These are phyloP conservation scores for Aspergillus pseudonomiae DNA, from an alignment of 2,329 filamentous ascomycete genomes.

Conservation along the genomic window DNA sequence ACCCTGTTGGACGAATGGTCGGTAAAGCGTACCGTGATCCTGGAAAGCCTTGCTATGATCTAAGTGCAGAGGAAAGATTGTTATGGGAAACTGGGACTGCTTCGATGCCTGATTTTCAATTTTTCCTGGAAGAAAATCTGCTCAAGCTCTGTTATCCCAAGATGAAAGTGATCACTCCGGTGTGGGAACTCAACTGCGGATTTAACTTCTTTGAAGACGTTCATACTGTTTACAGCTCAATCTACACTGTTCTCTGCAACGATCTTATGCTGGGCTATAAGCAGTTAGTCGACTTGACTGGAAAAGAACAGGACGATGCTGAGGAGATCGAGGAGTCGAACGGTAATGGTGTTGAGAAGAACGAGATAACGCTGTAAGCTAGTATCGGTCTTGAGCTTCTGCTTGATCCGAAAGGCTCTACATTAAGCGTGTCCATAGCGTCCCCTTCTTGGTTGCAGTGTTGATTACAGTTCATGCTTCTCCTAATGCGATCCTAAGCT, in stretches of 20 bases:
- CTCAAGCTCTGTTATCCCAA: conserved; percentile 64
- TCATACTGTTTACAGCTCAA: conserved; percentile 59
- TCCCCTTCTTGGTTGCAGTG: background rate
- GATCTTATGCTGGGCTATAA: conserved; percentile 70
- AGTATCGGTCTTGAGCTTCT: background rate
- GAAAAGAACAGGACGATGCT: conserved; percentile 12
- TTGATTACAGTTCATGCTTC: background rate
- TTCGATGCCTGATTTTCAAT: conserved; percentile 47
- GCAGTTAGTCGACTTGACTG: conserved; percentile 47
- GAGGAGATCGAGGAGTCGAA: conserved; percentile 14
- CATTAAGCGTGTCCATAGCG: background rate
- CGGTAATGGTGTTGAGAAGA: conserved; percentile 7
- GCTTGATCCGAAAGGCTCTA: background rate
- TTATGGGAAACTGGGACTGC: conserved; percentile 25
- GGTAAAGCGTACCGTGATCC: conserved; percentile 56
- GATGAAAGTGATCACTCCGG: conserved; percentile 61
- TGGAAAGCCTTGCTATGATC: conserved; percentile 40
- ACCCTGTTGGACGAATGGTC: conserved; percentile 56
- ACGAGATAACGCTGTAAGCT: background rate
- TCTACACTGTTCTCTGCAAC: conserved; percentile 68
- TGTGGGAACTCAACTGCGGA: conserved; percentile 63
- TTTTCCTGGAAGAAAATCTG: conserved; percentile 69
- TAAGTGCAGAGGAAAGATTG: conserved; percentile 38
- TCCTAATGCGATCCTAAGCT: background rate
- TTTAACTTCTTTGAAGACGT: conserved; percentile 67